Evolutionary conservation across 345 rosid species (phyloP).

Genomic region (Gossypium sturtianum): DNA sequence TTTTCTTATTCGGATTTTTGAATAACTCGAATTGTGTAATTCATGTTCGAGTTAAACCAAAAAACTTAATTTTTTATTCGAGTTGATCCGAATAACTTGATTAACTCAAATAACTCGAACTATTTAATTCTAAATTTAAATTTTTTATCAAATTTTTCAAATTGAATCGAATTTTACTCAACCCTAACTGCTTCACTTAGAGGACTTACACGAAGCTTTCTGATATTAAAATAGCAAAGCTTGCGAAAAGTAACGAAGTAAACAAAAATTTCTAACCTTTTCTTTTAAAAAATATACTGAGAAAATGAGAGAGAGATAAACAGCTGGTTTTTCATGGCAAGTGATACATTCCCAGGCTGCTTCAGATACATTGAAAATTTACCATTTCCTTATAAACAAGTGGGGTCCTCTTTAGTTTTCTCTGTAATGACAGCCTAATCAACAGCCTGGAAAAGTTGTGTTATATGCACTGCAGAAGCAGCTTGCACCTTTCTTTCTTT

Average conservation of each 20-base stretch:
- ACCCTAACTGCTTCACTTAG: not conserved
- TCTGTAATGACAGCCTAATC: conserved; percentile 64
- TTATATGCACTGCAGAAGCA: conserved; percentile 3
- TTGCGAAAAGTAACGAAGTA: not conserved
- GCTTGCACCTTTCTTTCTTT: conserved; percentile 17
- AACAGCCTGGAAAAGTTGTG: conserved; percentile 89
- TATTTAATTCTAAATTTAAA: too few relatives aligned
- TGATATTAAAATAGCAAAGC: conserved; percentile 4
- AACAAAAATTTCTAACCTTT: not conserved
- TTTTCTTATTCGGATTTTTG: too few relatives aligned
- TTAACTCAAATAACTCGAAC: too few relatives aligned
- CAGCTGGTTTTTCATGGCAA: conserved; percentile 2
- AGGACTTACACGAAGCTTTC: conserved; percentile 22
- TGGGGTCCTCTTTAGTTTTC: conserved; percentile 35
- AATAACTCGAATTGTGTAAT: too few relatives aligned
- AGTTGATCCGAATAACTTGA: too few relatives aligned
- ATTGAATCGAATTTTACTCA: too few relatives aligned
- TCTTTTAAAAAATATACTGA: not conserved
- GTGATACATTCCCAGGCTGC: conserved; percentile 1
- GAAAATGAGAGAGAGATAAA: not conserved
- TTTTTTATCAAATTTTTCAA: too few relatives aligned
- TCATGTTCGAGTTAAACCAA: too few relatives aligned
- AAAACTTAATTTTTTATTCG: too few relatives aligned
- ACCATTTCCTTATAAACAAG: conserved; percentile 14
- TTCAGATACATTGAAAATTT: not conserved